Conservation (phyloP, 164 flowering plant genomes). For the Amborella trichopoda region DNA sequence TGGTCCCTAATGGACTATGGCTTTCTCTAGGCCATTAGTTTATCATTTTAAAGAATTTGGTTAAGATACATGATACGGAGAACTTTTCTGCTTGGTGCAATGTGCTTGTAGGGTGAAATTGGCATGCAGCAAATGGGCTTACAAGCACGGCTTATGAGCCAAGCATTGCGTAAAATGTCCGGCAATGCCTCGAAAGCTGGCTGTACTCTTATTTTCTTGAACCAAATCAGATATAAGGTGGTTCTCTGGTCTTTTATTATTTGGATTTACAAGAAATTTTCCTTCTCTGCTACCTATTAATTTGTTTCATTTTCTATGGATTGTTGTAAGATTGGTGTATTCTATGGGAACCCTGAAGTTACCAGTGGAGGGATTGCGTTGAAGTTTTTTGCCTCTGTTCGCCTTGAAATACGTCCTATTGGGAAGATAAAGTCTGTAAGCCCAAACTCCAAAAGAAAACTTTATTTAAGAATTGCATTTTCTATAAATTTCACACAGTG, state of each 20-base stretch:
- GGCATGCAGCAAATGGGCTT: constrained; percentile 99
- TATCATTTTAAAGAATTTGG: not conserved
- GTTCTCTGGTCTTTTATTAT: not conserved
- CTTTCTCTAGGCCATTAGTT: not conserved
- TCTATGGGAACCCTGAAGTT: constrained; percentile 98
- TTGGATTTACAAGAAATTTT: not conserved
- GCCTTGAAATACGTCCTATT: constrained; percentile 82
- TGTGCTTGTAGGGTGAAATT: constrained; percentile 71
- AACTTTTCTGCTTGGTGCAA: not conserved
- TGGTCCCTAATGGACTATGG: too few species aligned
- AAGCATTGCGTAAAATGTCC: constrained; percentile 98
- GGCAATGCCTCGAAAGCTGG: constrained; percentile 99
- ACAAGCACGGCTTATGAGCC: constrained; percentile 99
- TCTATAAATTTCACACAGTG: too few species aligned
- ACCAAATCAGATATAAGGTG: constrained; percentile 97
- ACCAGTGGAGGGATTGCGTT: constrained; percentile 98
- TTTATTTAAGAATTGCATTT: too few species aligned
- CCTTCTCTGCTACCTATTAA: not conserved
- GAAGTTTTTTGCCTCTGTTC: constrained; percentile 96
- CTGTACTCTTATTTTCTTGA: constrained; percentile 87
- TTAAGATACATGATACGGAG: not conserved
- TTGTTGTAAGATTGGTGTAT: constrained; percentile 76
- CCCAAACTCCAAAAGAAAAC: too few species aligned
- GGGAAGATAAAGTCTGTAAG: constrained; percentile 99
- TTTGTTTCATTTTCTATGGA: constrained; percentile 2